phyloP scores from a whole-genome alignment of 2,329 filamentous ascomycete species.

The Coccinonectria pachysandricola region DNA sequence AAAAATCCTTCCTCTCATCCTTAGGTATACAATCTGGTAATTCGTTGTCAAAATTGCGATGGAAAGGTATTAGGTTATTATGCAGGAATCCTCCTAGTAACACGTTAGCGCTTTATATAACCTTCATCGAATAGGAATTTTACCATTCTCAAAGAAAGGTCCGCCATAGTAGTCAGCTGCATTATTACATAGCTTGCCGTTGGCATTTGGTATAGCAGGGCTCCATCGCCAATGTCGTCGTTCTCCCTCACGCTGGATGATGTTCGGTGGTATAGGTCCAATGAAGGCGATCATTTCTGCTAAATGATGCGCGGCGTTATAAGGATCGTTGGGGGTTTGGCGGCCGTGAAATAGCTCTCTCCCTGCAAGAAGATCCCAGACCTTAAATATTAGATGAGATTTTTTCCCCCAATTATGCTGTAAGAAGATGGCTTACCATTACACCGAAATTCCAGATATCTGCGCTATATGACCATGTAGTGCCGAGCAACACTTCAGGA shows the following conservation, averaged over 20 bases:
- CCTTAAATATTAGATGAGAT: slow-evolving; percentile 4
- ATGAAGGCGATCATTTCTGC: slow-evolving; percentile 16
- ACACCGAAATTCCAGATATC: slow-evolving; percentile 15
- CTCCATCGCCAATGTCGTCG: slow-evolving; percentile 11
- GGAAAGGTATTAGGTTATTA: slow-evolving; percentile 6
- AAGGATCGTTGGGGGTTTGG: slow-evolving; percentile 7
- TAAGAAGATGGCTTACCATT: slow-evolving; percentile 7
- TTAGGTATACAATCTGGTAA: slow-evolving; percentile 8
- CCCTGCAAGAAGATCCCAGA: slow-evolving; percentile 18
- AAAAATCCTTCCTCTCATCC: slow-evolving; percentile 7
- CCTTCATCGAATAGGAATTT: slow-evolving; percentile 2
- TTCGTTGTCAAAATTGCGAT: slow-evolving; percentile 4
- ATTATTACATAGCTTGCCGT: slow-evolving; percentile 8
- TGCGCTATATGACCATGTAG: slow-evolving; percentile 8
- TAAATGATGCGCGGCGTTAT: slow-evolving; percentile 12
- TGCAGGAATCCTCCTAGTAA: slow-evolving; percentile 7
- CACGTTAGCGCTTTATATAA: neutral
- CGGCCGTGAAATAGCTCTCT: slow-evolving; percentile 10
- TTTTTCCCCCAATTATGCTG: too few relatives aligned
- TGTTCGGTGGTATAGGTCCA: slow-evolving; percentile 9
- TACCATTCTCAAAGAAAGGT: slow-evolving; percentile 12
- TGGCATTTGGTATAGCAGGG: slow-evolving; percentile 6
- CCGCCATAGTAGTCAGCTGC: slow-evolving; percentile 11
- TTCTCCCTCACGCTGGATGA: slow-evolving; percentile 10
- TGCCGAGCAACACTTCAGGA: slow-evolving; percentile 9